Conservation (phyloP, 106 monocot genomes). For the Dendrobium huoshanense region DNA sequence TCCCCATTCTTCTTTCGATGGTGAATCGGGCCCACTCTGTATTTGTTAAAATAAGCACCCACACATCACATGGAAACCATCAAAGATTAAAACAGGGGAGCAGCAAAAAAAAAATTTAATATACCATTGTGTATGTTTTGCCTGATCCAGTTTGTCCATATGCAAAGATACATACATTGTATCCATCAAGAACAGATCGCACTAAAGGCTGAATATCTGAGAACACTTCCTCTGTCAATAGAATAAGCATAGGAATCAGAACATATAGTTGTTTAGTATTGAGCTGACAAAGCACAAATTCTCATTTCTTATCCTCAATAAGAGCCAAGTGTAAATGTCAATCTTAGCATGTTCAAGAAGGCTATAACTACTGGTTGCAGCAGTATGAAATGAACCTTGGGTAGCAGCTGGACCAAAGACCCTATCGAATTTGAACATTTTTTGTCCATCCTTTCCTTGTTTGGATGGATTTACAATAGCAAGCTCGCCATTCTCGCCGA, state of each 20-base stretch:
- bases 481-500: constrained; percentile 77
- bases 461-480: constrained; percentile 59
- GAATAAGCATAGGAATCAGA: constrained; percentile 1
- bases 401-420: constrained; percentile 58
- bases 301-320: neutral
- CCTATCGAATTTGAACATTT: constrained; percentile 68
- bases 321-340: neutral
- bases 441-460: constrained; percentile 60
- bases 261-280: neutral
- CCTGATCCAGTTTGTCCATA: constrained; percentile 96
- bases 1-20: constrained; percentile 56
- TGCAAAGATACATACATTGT: constrained; percentile 78
- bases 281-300: neutral
- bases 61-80: neutral
- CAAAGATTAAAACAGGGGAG: neutral
- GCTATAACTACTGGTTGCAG: neutral
- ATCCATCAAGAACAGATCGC: constrained; percentile 69
- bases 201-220: constrained; percentile 62
- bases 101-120: neutral
- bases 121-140: constrained; percentile 88
- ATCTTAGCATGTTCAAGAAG: neutral
- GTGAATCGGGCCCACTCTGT: constrained; percentile 51
- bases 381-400: constrained; percentile 46
- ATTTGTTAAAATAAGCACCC: neutral
- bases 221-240: constrained; percentile 52